Evolutionary conservation across 306 rosid species (phyloP).

Genomic region (Senna siamea): DNA sequence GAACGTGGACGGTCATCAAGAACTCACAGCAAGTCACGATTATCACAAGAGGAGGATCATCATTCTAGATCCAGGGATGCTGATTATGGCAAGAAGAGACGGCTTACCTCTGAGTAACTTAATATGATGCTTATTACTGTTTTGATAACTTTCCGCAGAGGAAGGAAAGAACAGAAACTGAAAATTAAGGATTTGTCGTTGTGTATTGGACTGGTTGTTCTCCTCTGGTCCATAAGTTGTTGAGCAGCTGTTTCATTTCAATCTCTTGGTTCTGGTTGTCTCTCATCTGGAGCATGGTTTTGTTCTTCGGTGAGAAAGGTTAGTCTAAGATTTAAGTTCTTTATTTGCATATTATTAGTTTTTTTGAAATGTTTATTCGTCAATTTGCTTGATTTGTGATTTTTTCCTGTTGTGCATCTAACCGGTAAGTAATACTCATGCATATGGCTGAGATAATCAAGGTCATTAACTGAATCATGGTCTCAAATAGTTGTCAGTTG

Average conservation of each 20-base stretch:
- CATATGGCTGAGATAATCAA: not conserved
- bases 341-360: not conserved
- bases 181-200: conserved; percentile 44
- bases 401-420: conserved; percentile 1
- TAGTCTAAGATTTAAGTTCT: conserved; percentile 33
- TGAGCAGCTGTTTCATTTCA: conserved; percentile 48
- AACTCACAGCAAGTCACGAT: conserved; percentile 78
- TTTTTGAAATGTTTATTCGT: not conserved
- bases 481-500: too few relatives aligned
- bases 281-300: conserved; percentile 49
- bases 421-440: not conserved
- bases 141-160: conserved; percentile 22
- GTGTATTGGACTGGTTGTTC: conserved; percentile 38
- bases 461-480: not conserved
- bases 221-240: conserved; percentile 48
- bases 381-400: not conserved
- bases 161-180: conserved; percentile 41
- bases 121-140: conserved; percentile 35
- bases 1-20: conserved; percentile 86
- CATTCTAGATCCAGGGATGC: conserved; percentile 91
- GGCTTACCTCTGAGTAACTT: conserved; percentile 80
- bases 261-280: conserved; percentile 48
- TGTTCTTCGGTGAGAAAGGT: conserved; percentile 49
- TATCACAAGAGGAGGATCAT: conserved; percentile 76
- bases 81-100: conserved; percentile 93